These are phyloP conservation scores for Ogataea hybrid DNA, from an alignment of 1,139 yeast genomes.

Conservation along the genomic window DNA sequence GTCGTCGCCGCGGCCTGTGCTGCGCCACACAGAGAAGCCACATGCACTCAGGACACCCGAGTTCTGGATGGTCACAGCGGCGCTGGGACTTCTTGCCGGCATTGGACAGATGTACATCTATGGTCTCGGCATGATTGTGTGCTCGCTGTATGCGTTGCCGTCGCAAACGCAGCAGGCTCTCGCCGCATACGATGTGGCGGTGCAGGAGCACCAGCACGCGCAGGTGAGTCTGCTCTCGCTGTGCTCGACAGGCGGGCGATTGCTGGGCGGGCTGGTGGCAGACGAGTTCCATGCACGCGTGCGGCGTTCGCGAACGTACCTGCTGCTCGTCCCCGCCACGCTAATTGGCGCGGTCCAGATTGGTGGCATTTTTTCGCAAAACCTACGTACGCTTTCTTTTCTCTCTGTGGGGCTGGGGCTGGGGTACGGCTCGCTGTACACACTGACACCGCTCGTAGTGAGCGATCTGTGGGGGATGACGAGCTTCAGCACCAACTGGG, in stretches of 20 bases:
- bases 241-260: conserved; percentile 53
- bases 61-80: conserved; percentile 49
- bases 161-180: conserved; percentile 13
- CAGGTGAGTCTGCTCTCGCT: conserved; percentile 57
- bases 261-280: conserved; percentile 51
- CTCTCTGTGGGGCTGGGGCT: conserved; percentile 49
- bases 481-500: conserved; percentile 57
- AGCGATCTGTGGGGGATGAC: conserved; percentile 58
- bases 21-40: conserved; percentile 1
- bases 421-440: conserved; percentile 57
- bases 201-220: conserved; percentile 49
- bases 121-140: conserved; percentile 59
- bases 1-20: conserved; percentile 10
- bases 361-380: conserved; percentile 36
- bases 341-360: conserved; percentile 44
- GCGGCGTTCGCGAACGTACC: conserved; percentile 42
- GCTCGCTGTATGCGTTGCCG: conserved; percentile 42
- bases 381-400: conserved; percentile 36
- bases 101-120: conserved; percentile 64
- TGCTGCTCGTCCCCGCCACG: conserved; percentile 45
- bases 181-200: conserved; percentile 17
- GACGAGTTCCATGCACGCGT: conserved; percentile 44
- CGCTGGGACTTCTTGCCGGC: conserved; percentile 52
- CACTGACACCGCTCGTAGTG: conserved; percentile 56
- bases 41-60: conserved; percentile 32